A percentile compares a stretch with the other conserved stretches of the same genome.
These are phyloP conservation scores for Auriscalpium orientale DNA, from an alignment of 768 basidiomycete genomes.

Conservation along the genomic window DNA sequence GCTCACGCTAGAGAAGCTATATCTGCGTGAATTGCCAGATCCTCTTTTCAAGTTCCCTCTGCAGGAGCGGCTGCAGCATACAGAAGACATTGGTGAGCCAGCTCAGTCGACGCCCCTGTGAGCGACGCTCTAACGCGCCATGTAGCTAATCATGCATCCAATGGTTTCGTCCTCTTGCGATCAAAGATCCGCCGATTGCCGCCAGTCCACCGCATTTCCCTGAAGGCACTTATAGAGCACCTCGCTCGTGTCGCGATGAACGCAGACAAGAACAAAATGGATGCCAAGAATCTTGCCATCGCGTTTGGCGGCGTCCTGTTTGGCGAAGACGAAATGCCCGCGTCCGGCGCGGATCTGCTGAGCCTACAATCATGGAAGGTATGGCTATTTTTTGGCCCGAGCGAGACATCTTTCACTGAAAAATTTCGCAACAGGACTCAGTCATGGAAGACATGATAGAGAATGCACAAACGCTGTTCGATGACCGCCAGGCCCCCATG, in stretches of 20 bases:
- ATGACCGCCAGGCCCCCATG: conserved; percentile 33
- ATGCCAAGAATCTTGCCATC: conserved; percentile 84
- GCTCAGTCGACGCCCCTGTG: neutral
- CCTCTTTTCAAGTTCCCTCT: conserved; percentile 79
- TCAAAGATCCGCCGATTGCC: conserved; percentile 82
- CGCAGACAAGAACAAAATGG: conserved; percentile 86
- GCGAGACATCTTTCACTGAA: no score
- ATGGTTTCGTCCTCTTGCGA: conserved; percentile 71
- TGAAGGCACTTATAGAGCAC: conserved; percentile 78
- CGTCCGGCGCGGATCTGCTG: conserved; percentile 60
- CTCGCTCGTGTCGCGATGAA: conserved; percentile 62
- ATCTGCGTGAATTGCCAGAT: conserved; percentile 84
- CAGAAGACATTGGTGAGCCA: conserved; percentile 60
- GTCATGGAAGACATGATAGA: conserved; percentile 84
- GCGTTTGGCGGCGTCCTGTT: conserved; percentile 86
- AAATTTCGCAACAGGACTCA: conserved; percentile 37
- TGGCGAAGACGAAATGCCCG: conserved; percentile 85
- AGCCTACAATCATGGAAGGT: conserved; percentile 76
- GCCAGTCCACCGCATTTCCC: conserved; percentile 75
- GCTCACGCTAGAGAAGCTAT: conserved; percentile 37
- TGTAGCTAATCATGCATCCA: conserved; percentile 62
- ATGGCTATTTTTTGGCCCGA: neutral
- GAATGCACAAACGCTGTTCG: conserved; percentile 60
- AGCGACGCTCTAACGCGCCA: neutral
- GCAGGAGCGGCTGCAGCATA: conserved; percentile 75